phyloP scores from a whole-genome alignment of 2,329 filamentous ascomycete species.

The Berkeleyomyces rouxiae region DNA sequence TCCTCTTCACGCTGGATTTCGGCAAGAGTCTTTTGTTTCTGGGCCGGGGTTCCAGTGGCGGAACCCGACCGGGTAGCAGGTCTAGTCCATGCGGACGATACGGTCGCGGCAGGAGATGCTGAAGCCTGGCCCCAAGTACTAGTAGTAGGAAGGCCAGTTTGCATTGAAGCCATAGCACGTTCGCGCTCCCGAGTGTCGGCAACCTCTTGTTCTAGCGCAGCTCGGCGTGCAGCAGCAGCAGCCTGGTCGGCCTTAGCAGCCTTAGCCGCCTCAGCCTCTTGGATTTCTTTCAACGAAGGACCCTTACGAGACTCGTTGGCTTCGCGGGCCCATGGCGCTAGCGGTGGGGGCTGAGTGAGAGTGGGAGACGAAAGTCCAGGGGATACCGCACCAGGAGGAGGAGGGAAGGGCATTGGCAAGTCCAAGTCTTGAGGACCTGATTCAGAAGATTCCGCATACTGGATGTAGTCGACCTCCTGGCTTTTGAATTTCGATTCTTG shows the following conservation, averaged over 20 bases:
- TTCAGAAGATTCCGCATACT: not conserved
- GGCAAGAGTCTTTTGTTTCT: constrained; percentile 71
- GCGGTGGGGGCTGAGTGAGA: constrained; percentile 41
- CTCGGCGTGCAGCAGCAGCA: constrained; percentile 60
- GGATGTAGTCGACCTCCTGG: not conserved
- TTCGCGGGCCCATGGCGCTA: constrained; percentile 94
- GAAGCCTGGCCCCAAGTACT: constrained; percentile 80
- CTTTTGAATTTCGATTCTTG: not conserved
- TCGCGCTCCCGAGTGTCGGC: constrained; percentile 41
- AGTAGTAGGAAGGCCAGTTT: constrained; percentile 66
- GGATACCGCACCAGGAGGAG: constrained; percentile 25
- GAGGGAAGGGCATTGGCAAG: constrained; percentile 60
- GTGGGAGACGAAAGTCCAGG: constrained; percentile 36
- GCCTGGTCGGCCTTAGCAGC: constrained; percentile 76
- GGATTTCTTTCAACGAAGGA: constrained; percentile 88
- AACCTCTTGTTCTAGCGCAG: constrained; percentile 64
- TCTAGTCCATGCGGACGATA: constrained; percentile 49
- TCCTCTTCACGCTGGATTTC: constrained; percentile 98
- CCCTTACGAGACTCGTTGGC: constrained; percentile 58
- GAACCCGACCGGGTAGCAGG: constrained; percentile 23
- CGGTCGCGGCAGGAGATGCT: constrained; percentile 40
- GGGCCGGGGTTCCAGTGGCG: constrained; percentile 25
- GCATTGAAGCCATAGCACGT: constrained; percentile 31
- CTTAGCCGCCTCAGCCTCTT: constrained; percentile 85
- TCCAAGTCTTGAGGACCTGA: constrained; percentile 26